These are phyloP conservation scores for Cercospora sojina DNA, from an alignment of 2,329 filamentous ascomycete genomes.

Conservation along the genomic window DNA sequence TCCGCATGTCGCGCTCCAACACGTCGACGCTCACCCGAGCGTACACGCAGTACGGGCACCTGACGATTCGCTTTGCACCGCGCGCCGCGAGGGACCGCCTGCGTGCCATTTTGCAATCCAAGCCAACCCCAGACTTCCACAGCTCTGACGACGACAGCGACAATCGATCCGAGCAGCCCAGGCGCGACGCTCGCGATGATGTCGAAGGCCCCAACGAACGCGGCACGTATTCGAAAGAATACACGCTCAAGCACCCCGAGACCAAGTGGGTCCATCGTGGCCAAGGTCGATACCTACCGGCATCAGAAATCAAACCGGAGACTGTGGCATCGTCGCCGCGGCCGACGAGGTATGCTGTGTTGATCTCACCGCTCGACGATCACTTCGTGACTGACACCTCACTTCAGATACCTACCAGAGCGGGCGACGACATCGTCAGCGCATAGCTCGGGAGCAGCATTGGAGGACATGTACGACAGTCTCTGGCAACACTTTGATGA, in stretches of 20 bases:
- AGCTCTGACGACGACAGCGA: slow-evolving; percentile 8
- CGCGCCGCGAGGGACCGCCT: slow-evolving; percentile 17
- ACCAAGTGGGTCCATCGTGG: slow-evolving; percentile 38
- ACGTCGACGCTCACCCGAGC: slow-evolving; percentile 4
- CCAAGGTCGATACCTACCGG: slow-evolving; percentile 37
- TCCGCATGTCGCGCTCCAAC: slow-evolving; percentile 6
- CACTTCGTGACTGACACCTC: slow-evolving; percentile 5
- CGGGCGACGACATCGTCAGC: slow-evolving; percentile 14
- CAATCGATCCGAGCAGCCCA: not conserved
- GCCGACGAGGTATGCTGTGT: slow-evolving; percentile 21
- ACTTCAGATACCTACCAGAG: slow-evolving; percentile 18
- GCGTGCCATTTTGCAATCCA: slow-evolving; percentile 17
- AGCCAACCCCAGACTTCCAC: slow-evolving; percentile 13
- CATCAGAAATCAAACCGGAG: slow-evolving; percentile 22
- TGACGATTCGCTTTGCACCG: slow-evolving; percentile 19
- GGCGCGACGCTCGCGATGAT: slow-evolving; percentile 6
- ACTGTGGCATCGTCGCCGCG: slow-evolving; percentile 12
- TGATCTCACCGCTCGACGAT: not conserved
- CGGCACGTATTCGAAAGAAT: slow-evolving; percentile 36
- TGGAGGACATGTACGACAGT: slow-evolving; percentile 20
- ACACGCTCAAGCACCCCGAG: slow-evolving; percentile 35
- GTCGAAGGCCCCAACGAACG: slow-evolving; percentile 33
- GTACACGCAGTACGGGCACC: slow-evolving; percentile 9
- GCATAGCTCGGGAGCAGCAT: slow-evolving; percentile 8
- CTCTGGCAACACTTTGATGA: slow-evolving; percentile 21